Evolutionary conservation across 2,329 filamentous ascomycete genomes (phyloP).

Genomic region (Huntiella omanensis): DNA sequence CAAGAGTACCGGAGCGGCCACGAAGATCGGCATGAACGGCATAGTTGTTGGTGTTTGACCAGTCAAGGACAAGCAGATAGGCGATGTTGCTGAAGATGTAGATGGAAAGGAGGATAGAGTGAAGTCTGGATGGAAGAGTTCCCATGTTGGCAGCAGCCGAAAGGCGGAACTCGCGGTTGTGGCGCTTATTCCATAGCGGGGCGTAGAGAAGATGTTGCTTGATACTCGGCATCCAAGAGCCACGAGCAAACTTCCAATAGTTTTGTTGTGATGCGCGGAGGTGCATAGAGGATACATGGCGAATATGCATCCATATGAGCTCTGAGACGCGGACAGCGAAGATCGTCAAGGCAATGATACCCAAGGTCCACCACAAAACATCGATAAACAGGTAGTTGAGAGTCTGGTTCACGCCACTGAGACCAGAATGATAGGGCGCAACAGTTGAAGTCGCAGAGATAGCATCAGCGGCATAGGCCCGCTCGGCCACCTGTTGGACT

Average conservation of each 20-base stretch:
- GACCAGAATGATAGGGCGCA: slow-evolving; percentile 33
- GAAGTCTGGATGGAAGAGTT: slow-evolving; percentile 48
- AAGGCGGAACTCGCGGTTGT: slow-evolving; percentile 47
- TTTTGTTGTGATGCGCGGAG: slow-evolving; percentile 30
- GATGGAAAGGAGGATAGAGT: slow-evolving; percentile 34
- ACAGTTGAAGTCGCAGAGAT: slow-evolving; percentile 26
- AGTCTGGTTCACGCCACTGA: slow-evolving; percentile 41
- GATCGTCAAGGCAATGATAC: slow-evolving; percentile 33
- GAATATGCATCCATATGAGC: slow-evolving; percentile 34
- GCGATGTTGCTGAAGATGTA: slow-evolving; percentile 42
- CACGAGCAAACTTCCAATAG: slow-evolving; percentile 41
- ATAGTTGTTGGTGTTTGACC: slow-evolving; percentile 35
- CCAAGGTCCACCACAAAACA: slow-evolving; percentile 41
- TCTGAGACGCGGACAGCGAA: slow-evolving; percentile 34
- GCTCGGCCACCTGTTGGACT: slow-evolving; percentile 18
- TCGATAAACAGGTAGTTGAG: slow-evolving; percentile 39
- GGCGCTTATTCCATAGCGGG: slow-evolving; percentile 44
- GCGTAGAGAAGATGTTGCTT: slow-evolving; percentile 44
- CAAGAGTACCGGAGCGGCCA: slow-evolving; percentile 50
- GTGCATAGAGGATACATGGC: slow-evolving; percentile 41
- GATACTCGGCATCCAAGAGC: slow-evolving; percentile 39
- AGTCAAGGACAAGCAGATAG: slow-evolving; percentile 45
- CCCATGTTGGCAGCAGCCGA: slow-evolving; percentile 40
- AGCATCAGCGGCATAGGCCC: slow-evolving; percentile 14
- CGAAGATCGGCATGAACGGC: slow-evolving; percentile 43